Conservation (phyloP, 257 asterid genomes). For the Petunia secreta region DNA sequence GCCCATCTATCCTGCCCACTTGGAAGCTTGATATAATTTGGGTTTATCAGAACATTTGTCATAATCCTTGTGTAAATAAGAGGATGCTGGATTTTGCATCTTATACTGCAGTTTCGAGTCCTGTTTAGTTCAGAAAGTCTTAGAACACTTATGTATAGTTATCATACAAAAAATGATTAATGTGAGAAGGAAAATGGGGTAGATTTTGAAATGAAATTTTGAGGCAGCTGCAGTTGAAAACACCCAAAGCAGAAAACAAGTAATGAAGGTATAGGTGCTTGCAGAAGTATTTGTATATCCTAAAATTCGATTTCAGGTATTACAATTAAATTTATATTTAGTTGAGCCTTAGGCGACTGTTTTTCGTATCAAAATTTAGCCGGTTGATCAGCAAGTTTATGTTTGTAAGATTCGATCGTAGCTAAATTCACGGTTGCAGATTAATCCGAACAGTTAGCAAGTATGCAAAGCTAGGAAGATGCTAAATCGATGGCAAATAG, state of each 20-base stretch:
- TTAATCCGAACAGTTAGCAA: no score
- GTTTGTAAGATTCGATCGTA: no score
- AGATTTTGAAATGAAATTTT: neutral
- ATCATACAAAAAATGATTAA: neutral
- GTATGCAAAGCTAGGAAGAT: no score
- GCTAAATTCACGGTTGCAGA: no score
- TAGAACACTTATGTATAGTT: neutral
- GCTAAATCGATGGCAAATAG: no score
- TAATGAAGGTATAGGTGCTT: neutral
- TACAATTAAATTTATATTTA: no score
- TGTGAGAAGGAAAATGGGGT: neutral
- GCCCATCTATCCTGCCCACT: constrained; percentile 7
- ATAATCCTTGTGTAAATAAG: neutral
- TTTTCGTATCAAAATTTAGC: no score
- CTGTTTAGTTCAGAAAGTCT: neutral
- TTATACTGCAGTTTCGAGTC: neutral
- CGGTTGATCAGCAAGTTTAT: no score
- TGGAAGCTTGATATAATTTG: constrained; percentile 1
- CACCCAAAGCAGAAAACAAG: neutral
- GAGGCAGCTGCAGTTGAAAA: neutral
- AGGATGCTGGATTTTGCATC: neutral
- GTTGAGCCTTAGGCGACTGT: no score
- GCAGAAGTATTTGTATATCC: neutral
- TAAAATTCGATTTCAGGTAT: no score
- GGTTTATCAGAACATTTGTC: neutral